Percentiles rank a stretch among this genome's conserved stretches.
phyloP scores from a whole-genome alignment of 306 rosid species.

The Quercus variabilis region DNA sequence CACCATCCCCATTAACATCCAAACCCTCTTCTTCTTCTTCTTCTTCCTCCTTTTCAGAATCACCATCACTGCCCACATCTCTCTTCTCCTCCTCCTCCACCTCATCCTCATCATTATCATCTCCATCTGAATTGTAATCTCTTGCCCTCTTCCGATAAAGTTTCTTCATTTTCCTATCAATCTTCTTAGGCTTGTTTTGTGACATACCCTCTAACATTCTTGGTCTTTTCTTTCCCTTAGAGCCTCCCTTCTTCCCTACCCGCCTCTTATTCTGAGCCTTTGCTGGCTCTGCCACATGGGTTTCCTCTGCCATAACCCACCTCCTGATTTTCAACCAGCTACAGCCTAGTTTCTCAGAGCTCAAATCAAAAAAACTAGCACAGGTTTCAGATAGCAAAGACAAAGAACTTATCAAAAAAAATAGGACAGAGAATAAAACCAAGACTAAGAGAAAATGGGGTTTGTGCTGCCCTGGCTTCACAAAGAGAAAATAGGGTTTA shows the following conservation, averaged over 20 bases:
- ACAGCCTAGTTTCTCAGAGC: not conserved
- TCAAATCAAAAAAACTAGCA: not conserved
- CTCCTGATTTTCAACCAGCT: not conserved
- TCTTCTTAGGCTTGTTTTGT: conserved; percentile 49
- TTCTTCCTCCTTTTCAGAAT: conserved; percentile 14
- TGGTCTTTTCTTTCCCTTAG: conserved; percentile 42
- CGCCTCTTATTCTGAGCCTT: conserved; percentile 48
- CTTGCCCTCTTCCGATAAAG: conserved; percentile 72
- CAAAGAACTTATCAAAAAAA: not conserved
- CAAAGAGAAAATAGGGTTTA: no score
- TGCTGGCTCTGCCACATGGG: conserved; percentile 29
- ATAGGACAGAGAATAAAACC: not conserved
- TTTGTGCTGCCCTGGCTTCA: not conserved
- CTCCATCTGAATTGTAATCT: conserved; percentile 76
- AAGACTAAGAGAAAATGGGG: not conserved
- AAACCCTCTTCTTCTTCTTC: conserved; percentile 19
- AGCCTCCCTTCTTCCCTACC: conserved; percentile 40
- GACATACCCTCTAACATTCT: conserved; percentile 25
- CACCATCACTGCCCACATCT: not conserved
- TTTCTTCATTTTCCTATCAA: conserved; percentile 73
- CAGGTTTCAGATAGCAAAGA: not conserved
- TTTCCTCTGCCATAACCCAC: conserved; percentile 59
- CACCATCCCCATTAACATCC: conserved; percentile 10
- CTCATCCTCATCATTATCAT: conserved; percentile 22
- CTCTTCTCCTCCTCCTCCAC: conserved; percentile 6